Base-by-base conservation (phyloP, 805 yeast species). In the Nakazawaea anatomiae region DNA sequence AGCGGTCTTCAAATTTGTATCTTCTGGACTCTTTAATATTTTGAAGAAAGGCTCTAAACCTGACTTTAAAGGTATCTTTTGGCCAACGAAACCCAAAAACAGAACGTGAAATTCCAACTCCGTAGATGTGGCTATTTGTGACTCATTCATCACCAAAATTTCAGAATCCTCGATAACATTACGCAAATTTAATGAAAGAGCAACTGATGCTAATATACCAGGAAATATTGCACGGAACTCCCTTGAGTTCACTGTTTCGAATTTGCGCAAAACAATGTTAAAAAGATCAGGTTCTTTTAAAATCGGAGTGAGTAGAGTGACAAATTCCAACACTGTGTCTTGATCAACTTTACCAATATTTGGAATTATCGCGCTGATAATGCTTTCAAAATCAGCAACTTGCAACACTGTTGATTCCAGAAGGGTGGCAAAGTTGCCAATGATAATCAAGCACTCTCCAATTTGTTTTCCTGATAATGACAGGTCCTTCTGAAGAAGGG, bases 61-160 rank as follows among this genome's bases (percentile, higher is more conserved):
- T 25, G 70, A 56, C 4, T 64, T 58, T 38, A 75, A 56, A 35
- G 62, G 63, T 50, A 60, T 56, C 6, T 63, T 52, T 50, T 69
- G 67, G n/a, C 79, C 75, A 32, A 78, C 67, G 52, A 73, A 72
- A 4, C 85, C 87, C 47, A 82, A 60, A 39, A 76, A 75, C 38
- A 72, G 73, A 41, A 50, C 46, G 34, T 48, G 39, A 29, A 51
- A 50, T 30, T 42, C 47, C 18, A 38, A 48, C 12, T 42, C 38
- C 6, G 27, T 12, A 3, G 46, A 35, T 6, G 38, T 9, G 5
- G 29, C 12, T 6, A 9, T 32, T 27, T 14, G 11, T 6, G 14
- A 3, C n/a, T 36, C 12, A 5, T 25, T 25, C n/a, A n/a, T 10
- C 7, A 47, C 18, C 46, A n/a, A 47, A 1, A 9, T 6, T 39